phyloP scores from a whole-genome alignment of 2,329 filamentous ascomycete genomes.

The Colletotrichum navitas region DNA sequence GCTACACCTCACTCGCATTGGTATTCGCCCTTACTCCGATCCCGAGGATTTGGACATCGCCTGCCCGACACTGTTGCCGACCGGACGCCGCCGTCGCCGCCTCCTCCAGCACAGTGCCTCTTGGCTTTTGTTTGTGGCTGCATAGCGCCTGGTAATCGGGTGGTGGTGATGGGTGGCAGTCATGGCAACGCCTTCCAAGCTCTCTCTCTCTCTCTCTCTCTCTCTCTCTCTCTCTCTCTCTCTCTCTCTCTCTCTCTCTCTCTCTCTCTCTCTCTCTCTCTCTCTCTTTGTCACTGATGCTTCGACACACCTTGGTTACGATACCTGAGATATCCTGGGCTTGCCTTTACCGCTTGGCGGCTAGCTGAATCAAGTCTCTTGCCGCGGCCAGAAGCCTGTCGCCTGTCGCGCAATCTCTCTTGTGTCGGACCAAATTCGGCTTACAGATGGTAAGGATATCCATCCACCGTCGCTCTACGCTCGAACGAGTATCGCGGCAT shows the following conservation, averaged over 20 bases:
- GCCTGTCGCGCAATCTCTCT: constrained; percentile 1
- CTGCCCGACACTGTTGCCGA: not conserved
- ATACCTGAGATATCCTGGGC: not conserved
- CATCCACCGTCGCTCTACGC: constrained; percentile 36
- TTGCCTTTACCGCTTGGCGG: not conserved
- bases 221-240: not conserved
- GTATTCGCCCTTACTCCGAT: not conserved
- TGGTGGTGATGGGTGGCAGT: constrained; percentile 1
- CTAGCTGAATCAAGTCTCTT: not conserved
- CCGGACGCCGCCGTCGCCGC: not conserved
- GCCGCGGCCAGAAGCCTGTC: not conserved
- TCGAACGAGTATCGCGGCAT: constrained; percentile 36
- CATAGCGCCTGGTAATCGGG: constrained; percentile 18
- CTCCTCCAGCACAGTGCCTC: not conserved
- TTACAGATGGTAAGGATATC: constrained; percentile 12
- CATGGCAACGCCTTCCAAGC: constrained; percentile 13
- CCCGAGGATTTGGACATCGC: not conserved
- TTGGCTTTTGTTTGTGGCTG: constrained; percentile 30
- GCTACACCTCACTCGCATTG: no score
- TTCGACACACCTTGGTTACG: not conserved
- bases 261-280: no score
- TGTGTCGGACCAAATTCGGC: constrained; percentile 1
- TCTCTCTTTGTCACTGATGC: not conserved
- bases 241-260: not conserved
- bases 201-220: not conserved